Evolutionary conservation across 1,284 basidiomycete genomes (phyloP).

Genomic region (Cutaneotrichosporon curvatum): DNA sequence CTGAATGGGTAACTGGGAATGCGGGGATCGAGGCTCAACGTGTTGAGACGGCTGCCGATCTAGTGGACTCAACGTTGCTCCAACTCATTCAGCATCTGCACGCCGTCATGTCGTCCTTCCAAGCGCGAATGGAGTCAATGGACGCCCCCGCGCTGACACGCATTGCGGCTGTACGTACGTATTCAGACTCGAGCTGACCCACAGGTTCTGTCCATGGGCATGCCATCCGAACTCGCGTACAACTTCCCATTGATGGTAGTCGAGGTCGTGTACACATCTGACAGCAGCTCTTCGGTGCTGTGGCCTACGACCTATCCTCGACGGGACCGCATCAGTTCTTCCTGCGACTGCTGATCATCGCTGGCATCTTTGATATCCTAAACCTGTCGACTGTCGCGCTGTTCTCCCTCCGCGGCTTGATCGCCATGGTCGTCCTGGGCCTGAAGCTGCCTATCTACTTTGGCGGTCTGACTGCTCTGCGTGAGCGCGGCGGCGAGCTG

Average conservation of each 20-base stretch:
- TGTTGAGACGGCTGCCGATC: too few species aligned
- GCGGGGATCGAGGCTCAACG: too few species aligned
- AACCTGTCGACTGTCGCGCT: constrained; percentile 9
- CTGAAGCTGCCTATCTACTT: constrained; percentile 35
- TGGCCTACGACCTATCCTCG: constrained; percentile 31
- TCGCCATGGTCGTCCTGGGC: constrained; percentile 7
- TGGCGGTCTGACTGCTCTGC: constrained; percentile 23
- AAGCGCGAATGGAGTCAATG: constrained; percentile 25
- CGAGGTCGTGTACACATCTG: constrained; percentile 15
- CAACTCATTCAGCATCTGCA: too few species aligned
- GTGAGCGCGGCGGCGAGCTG: constrained; percentile 35
- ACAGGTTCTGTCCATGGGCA: constrained; percentile 20
- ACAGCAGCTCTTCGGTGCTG: constrained; percentile 34
- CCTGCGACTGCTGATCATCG: constrained; percentile 25
- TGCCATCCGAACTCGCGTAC: constrained; percentile 18
- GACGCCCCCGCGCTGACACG: constrained; percentile 30
- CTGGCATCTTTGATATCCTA: constrained; percentile 31
- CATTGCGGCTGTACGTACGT: constrained; percentile 19
- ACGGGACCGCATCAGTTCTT: constrained; percentile 31
- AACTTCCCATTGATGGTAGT: constrained; percentile 40
- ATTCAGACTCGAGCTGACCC: too few species aligned
- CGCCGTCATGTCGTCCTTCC: constrained; percentile 15
- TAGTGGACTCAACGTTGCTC: too few species aligned
- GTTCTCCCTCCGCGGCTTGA: not conserved
- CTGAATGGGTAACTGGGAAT: too few species aligned